Percentiles rank a stretch among this genome's conserved stretches.
phyloP scores from a whole-genome alignment of 306 rosid species.

The Trifolium dubium region DNA sequence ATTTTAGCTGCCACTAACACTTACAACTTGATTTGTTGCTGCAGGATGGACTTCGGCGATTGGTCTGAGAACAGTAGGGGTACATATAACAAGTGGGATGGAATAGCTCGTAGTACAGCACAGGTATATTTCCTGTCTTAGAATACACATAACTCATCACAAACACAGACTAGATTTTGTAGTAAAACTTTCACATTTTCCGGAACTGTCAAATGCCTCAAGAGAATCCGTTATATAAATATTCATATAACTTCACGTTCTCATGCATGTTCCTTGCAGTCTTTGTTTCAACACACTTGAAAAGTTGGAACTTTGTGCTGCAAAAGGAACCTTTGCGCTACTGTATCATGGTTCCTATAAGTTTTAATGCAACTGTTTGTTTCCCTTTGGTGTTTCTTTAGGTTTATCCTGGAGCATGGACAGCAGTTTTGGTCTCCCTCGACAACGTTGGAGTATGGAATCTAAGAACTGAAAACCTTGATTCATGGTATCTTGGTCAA shows the following conservation, averaged over 20 bases:
- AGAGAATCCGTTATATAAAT: slow-evolving; percentile 7
- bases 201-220: slow-evolving; percentile 25
- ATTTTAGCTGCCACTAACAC: slow-evolving; percentile 7
- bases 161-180: neutral
- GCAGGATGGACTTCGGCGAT: slow-evolving; percentile 96
- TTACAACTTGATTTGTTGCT: slow-evolving; percentile 38
- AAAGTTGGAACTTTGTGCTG: neutral
- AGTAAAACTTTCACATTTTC: slow-evolving; percentile 20
- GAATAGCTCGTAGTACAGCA: slow-evolving; percentile 84
- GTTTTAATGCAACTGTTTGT: slow-evolving; percentile 23
- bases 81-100: slow-evolving; percentile 97
- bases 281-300: too few relatives aligned
- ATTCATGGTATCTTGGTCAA: slow-evolving; percentile 97
- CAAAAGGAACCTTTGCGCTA: neutral
- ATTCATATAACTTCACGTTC: neutral
- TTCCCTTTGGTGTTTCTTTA: slow-evolving; percentile 31
- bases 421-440: slow-evolving; percentile 81
- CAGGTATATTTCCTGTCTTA: slow-evolving; percentile 60
- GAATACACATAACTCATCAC: slow-evolving; percentile 6
- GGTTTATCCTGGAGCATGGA: slow-evolving; percentile 99
- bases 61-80: slow-evolving; percentile 97
- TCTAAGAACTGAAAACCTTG: slow-evolving; percentile 88
- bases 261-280: too few relatives aligned
- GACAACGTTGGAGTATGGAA: slow-evolving; percentile 98
- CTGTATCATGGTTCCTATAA: slow-evolving; percentile 4